Evolutionary conservation across 768 basidiomycete species (phyloP).

Genomic region (Rubroboletus satanas): DNA sequence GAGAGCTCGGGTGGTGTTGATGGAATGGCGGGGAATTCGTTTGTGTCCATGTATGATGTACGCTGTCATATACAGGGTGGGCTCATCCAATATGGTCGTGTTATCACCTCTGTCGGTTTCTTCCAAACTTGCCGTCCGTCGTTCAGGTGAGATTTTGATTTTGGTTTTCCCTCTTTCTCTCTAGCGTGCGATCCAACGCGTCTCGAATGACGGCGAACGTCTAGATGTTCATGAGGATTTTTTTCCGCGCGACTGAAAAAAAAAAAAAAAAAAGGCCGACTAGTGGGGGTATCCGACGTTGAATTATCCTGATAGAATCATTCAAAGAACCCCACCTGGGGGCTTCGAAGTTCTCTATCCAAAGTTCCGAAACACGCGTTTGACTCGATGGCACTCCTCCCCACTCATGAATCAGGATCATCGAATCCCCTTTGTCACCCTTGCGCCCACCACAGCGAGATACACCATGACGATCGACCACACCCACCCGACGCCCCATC

Average conservation of each 20-base stretch:
- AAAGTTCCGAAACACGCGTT: too few species aligned
- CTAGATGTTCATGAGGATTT: too few species aligned
- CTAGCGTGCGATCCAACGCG: too few species aligned
- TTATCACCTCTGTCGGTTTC: neutral
- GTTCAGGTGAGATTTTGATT: neutral
- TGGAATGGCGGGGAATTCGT: neutral
- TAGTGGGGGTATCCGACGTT: too few species aligned
- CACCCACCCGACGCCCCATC: slow-evolving; percentile 1
- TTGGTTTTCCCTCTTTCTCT: too few species aligned
- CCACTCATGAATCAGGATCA: neutral
- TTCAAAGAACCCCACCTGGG: too few species aligned
- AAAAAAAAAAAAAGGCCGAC: too few species aligned
- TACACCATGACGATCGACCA: slow-evolving; percentile 12
- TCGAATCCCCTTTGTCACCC: slow-evolving; percentile 2
- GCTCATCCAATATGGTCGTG: neutral
- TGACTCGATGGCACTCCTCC: too few species aligned
- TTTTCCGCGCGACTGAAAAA: neutral
- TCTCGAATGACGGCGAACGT: too few species aligned
- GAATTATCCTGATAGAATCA: too few species aligned
- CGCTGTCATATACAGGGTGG: neutral
- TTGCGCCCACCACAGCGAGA: slow-evolving; percentile 7
- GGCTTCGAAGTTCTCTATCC: too few species aligned
- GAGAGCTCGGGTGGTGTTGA: neutral
- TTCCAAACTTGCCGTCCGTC: too few species aligned
- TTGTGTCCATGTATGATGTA: neutral